Percentiles rank a stretch among this genome's conserved stretches.
Evolutionary conservation across 768 basidiomycete species (phyloP).

Genomic region (Rhizopogon salebrosus): DNA sequence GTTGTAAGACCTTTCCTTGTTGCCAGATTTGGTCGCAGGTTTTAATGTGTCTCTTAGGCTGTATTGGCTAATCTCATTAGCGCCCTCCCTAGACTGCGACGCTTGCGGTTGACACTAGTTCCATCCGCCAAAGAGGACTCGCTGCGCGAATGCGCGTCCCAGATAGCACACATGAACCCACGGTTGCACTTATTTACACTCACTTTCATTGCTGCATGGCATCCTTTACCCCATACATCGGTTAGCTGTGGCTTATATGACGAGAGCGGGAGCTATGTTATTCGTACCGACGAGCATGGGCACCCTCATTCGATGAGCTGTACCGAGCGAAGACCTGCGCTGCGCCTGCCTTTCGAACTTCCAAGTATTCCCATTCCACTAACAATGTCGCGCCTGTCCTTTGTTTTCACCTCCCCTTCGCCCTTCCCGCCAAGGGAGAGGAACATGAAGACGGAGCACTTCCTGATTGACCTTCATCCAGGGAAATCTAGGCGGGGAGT

Average conservation of each 20-base stretch:
- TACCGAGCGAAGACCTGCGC: constrained; percentile 37
- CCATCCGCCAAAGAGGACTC: constrained; percentile 61
- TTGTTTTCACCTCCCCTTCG: constrained; percentile 32
- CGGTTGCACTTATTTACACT: constrained; percentile 61
- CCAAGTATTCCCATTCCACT: constrained; percentile 14
- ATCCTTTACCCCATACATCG: constrained; percentile 42
- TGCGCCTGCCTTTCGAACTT: constrained; percentile 24
- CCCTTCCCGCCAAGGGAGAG: constrained; percentile 19
- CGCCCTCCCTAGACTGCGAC: constrained; percentile 57
- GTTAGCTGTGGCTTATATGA: constrained; percentile 35
- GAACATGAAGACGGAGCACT: constrained; percentile 19
- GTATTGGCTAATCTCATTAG: constrained; percentile 57
- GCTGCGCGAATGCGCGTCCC: constrained; percentile 51
- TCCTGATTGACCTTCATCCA: constrained; percentile 26
- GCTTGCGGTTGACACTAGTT: constrained; percentile 60
- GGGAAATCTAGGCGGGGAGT: constrained; percentile 36
- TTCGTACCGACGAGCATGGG: constrained; percentile 59
- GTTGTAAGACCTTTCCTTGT: constrained; percentile 39
- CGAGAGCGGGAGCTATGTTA: constrained; percentile 49
- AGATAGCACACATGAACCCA: constrained; percentile 62
- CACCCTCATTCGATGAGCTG: constrained; percentile 52
- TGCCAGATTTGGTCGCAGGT: neutral
- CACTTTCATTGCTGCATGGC: constrained; percentile 57
- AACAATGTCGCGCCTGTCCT: constrained; percentile 19
- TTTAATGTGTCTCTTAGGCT: constrained; percentile 13